Base-by-base conservation (phyloP, 129 eudicot genomes). In the Mikania micrantha region DNA sequence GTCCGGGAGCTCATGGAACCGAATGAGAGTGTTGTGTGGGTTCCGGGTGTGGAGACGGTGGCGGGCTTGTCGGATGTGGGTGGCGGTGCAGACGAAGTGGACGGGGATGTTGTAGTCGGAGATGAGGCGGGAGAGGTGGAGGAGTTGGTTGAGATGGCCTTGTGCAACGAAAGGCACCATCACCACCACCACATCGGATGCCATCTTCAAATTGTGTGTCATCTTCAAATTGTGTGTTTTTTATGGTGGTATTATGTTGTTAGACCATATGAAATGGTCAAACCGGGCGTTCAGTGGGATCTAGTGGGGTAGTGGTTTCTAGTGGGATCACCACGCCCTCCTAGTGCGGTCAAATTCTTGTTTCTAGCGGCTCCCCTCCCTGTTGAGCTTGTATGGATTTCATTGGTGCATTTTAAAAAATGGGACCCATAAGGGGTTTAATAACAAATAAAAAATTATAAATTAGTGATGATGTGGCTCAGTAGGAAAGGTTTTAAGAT, bases 61-160 rank as follows among this genome's bases (percentile, higher is more conserved):
- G 49, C 75, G 74, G 40, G 76, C 77, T 41, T 81, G 86, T 68
- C 60, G 83, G 79, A 4, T 59, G 61, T 84, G 90, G 42, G 64
- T 66, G 77, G 84, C 4, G 58, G 79, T 58, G 56, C 58, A 49
- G 29, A 75, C 42, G 70, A 19, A 81, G 76, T 80, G 81, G 64
- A 84, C 60, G 13, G 85, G 83, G 65, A 84, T 66, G 72, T 61
- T 44, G 73, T 78, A 81, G 81, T 74, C 28, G 79, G 84, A 64
- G 60, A 84, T 69, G 67, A 84, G 79, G 76, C 49, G 79, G 61
- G 90, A 74, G 67, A 84, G 77, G 71, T 85, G 83, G 68, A 85
- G 91, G 53, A 85, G 80, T 42, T 82, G 87, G 80, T 82, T 85
- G 65, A 85, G 83, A 62, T 85, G 91, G 77, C 91, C 82, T 39